Percentiles rank a stretch among this genome's conserved stretches.
Evolutionary conservation across 176 grass and related monocot genomes (phyloP).

Genomic region (Paspalum notatum): DNA sequence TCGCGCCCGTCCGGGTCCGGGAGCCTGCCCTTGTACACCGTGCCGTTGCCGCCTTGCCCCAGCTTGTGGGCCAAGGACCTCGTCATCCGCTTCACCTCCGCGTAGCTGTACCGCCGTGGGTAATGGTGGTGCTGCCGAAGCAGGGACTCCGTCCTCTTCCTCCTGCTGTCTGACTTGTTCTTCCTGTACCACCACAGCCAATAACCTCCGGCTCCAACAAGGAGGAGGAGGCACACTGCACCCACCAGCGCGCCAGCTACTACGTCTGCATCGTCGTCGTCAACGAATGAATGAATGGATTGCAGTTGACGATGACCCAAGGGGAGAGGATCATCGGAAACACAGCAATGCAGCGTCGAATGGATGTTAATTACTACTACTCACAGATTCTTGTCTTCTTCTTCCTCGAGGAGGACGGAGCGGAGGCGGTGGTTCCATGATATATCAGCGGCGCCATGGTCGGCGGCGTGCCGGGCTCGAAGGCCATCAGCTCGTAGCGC

Average conservation of each 20-base stretch:
- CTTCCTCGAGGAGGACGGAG: background rate
- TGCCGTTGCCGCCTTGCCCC: slow-evolving; percentile 55
- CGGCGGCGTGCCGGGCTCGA: slow-evolving; percentile 10
- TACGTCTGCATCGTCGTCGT: slow-evolving; percentile 24
- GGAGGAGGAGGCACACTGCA: background rate
- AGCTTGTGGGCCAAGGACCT: slow-evolving; percentile 53
- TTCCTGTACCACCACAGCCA: slow-evolving; percentile 10
- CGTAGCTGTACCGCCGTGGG: slow-evolving; percentile 52
- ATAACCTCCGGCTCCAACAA: background rate
- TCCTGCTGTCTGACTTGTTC: background rate
- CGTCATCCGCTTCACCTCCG: slow-evolving; percentile 55
- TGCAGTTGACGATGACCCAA: too few relatives aligned
- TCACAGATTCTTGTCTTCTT: slow-evolving; percentile 24
- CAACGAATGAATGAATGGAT: background rate
- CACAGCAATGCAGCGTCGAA: too few relatives aligned
- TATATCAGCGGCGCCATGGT: slow-evolving; percentile 14
- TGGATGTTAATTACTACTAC: too few relatives aligned
- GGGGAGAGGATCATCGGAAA: too few relatives aligned
- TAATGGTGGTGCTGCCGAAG: slow-evolving; percentile 9
- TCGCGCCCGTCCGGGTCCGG: slow-evolving; percentile 28
- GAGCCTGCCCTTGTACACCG: slow-evolving; percentile 56
- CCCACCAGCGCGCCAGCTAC: slow-evolving; percentile 23
- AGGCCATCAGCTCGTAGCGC: slow-evolving; percentile 35
- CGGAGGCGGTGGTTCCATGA: background rate
- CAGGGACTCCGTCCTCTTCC: slow-evolving; percentile 4